These are phyloP conservation scores for Prunus mongolica DNA, from an alignment of 306 rosid species.

Conservation along the genomic window DNA sequence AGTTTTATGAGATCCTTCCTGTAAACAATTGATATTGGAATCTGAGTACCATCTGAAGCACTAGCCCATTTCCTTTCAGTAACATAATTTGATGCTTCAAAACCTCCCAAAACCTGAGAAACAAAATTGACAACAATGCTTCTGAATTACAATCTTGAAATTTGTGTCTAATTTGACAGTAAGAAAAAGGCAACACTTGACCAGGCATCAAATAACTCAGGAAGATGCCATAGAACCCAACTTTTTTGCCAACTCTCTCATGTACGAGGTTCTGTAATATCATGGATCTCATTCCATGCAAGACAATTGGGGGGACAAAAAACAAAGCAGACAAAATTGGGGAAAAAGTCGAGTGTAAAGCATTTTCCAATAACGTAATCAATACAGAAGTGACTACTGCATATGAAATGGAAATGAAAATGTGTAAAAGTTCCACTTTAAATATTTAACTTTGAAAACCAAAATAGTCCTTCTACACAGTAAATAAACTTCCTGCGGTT, in stretches of 20 bases:
- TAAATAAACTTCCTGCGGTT: background rate
- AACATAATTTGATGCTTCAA: constrained; percentile 66
- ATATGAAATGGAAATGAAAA: no score
- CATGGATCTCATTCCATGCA: background rate
- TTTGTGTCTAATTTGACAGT: background rate
- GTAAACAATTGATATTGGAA: constrained; percentile 85
- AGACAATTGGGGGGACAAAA: background rate
- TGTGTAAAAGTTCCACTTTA: no score
- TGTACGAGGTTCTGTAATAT: background rate
- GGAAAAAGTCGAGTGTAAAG: background rate
- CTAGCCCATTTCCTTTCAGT: constrained; percentile 89
- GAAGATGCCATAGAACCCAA: background rate
- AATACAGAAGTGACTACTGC: background rate
- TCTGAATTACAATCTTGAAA: background rate
- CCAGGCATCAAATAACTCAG: background rate
- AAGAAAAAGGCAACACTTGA: background rate
- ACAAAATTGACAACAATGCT: background rate
- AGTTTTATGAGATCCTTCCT: constrained; percentile 74
- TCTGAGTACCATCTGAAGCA: constrained; percentile 71
- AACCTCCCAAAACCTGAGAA: constrained; percentile 81
- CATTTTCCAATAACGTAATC: background rate
- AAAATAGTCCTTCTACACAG: background rate
- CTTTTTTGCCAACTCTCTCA: background rate
- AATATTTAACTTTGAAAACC: no score
- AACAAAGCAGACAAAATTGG: background rate